Evolutionary conservation across 306 rosid species (phyloP).

Genomic region (Astragalus membranaceus): DNA sequence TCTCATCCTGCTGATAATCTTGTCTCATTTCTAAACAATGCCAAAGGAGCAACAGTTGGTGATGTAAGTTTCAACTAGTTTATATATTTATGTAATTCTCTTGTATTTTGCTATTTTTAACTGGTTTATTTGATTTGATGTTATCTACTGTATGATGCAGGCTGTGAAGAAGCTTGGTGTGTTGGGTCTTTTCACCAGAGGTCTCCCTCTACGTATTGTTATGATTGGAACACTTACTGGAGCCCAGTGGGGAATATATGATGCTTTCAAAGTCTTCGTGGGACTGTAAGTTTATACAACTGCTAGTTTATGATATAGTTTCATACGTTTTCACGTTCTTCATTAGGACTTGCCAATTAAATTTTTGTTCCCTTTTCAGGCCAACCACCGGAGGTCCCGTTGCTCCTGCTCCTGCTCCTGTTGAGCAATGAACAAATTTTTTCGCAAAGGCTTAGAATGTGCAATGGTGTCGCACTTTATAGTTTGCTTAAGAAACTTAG

Average conservation of each 20-base stretch:
- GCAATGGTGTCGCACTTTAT: slow-evolving; percentile 2
- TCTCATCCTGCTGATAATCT: slow-evolving; percentile 99
- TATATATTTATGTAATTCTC: neutral
- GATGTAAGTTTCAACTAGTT: slow-evolving; percentile 55
- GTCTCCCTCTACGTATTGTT: slow-evolving; percentile 94
- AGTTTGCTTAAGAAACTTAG: slow-evolving; percentile 28
- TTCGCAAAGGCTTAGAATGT: slow-evolving; percentile 23
- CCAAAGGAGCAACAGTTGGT: slow-evolving; percentile 92
- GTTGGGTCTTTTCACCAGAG: slow-evolving; percentile 82
- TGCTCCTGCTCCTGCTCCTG: slow-evolving; percentile 33
- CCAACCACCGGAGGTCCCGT: slow-evolving; percentile 92
- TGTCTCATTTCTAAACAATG: slow-evolving; percentile 93
- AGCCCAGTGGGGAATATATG: slow-evolving; percentile 96
- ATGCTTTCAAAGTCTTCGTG: slow-evolving; percentile 87
- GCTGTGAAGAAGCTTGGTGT: slow-evolving; percentile 83
- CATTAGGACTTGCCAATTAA: neutral
- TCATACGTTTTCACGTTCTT: neutral
- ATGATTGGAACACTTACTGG: slow-evolving; percentile 98
- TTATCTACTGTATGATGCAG: slow-evolving; percentile 32
- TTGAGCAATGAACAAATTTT: neutral
- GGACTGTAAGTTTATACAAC: slow-evolving; percentile 72
- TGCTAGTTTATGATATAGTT: neutral
- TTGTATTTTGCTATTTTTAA: neutral
- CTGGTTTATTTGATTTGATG: slow-evolving; percentile 7
- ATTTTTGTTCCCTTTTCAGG: slow-evolving; percentile 36